A percentile compares a stretch with the other conserved stretches of the same genome.
phyloP scores from a whole-genome alignment of 495 filamentous ascomycete species.

The Lepidopterella palustris region DNA sequence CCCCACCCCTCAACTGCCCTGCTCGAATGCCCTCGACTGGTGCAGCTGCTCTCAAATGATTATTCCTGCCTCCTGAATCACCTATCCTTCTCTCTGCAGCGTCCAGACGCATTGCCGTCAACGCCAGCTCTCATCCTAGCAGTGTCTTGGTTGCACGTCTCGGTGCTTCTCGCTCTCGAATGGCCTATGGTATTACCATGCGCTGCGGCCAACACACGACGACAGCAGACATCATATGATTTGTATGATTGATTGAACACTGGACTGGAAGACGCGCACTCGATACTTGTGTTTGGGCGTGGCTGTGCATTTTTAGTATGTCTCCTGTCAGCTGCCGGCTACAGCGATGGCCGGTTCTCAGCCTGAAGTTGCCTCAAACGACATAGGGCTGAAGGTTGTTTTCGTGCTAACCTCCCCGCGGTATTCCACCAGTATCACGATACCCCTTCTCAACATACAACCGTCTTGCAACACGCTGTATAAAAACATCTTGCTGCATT shows the following conservation, averaged over 20 bases:
- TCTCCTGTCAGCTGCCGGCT: neutral
- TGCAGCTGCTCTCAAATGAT: neutral
- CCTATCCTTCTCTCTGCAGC: neutral
- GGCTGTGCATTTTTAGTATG: slow-evolving; percentile 3
- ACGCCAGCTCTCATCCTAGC: neutral
- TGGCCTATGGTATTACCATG: neutral
- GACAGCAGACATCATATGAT: neutral
- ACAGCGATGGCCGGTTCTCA: neutral
- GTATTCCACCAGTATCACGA: neutral
- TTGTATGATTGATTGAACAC: too few species aligned
- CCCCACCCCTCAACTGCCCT: neutral
- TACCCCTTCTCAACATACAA: neutral
- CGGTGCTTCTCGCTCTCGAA: neutral
- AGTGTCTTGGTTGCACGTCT: too few species aligned
- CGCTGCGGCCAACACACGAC: neutral
- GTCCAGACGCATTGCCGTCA: neutral
- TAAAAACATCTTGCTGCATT: neutral
- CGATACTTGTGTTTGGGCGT: neutral
- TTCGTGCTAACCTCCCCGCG: neutral
- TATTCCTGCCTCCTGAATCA: neutral
- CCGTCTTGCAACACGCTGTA: neutral
- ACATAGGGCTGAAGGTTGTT: slow-evolving; percentile 10
- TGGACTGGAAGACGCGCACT: neutral
- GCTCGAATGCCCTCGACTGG: neutral
- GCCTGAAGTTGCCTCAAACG: slow-evolving; percentile 5